Evolutionary conservation across 148 eudicot species (phyloP).

Genomic region (Talinum fruticosum): DNA sequence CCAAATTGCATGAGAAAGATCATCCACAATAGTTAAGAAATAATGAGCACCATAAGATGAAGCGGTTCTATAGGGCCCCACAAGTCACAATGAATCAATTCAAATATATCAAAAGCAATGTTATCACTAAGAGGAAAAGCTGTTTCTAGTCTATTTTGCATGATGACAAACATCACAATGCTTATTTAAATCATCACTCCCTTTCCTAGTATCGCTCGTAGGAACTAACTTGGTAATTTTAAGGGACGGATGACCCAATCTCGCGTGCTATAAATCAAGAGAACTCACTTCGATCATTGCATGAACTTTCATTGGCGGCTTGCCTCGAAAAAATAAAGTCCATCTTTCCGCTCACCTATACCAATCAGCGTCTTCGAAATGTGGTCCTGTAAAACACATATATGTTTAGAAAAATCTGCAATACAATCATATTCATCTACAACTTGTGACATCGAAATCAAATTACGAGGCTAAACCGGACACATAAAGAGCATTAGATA

Average conservation of each 20-base stretch:
- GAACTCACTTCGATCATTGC: neutral
- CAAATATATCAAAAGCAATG: neutral
- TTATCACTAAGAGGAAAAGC: neutral
- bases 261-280: neutral
- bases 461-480: too few relatives aligned
- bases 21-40: constrained; percentile 4
- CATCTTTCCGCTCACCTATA: too few relatives aligned
- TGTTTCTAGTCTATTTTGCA: neutral
- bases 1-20: neutral
- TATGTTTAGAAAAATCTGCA: too few relatives aligned
- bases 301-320: neutral
- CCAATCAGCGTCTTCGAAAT: too few relatives aligned
- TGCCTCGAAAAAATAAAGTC: neutral
- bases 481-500: too few relatives aligned
- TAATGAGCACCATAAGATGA: neutral
- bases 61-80: neutral
- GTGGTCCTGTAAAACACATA: too few relatives aligned
- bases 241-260: too few relatives aligned
- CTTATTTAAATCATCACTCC: neutral
- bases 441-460: too few relatives aligned
- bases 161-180: too few relatives aligned
- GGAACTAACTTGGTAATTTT: neutral
- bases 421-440: too few relatives aligned
- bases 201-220: neutral
- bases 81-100: constrained; percentile 4